Evolutionary conservation across 306 rosid genomes (phyloP).

Genomic region (Medicago ruthenica): DNA sequence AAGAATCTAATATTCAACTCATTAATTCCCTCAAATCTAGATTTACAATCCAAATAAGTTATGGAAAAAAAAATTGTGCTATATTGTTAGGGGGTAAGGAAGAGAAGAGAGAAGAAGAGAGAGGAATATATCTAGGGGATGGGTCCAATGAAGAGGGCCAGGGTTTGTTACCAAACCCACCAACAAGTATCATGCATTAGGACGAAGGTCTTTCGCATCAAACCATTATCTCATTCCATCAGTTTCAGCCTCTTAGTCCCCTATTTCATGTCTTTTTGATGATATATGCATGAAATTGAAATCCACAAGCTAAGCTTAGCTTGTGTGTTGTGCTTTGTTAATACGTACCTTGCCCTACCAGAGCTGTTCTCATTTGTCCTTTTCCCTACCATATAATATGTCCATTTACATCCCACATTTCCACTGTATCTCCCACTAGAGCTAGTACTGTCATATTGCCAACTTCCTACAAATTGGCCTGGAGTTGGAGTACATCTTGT

Average conservation of each 20-base stretch:
- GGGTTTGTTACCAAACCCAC: constrained; percentile 99
- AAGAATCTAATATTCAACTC: no score
- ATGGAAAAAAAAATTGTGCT: no score
- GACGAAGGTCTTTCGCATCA: constrained; percentile 82
- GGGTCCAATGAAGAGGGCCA: constrained; percentile 95
- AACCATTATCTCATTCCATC: constrained; percentile 54
- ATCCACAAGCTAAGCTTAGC: background rate
- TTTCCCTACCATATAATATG: constrained; percentile 39
- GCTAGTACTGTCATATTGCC: constrained; percentile 26
- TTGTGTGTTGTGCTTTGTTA: background rate
- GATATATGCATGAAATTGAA: constrained; percentile 3
- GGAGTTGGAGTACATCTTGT: background rate
- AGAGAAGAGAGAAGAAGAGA: constrained; percentile 42
- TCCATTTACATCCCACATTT: constrained; percentile 42
- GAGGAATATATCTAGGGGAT: constrained; percentile 70
- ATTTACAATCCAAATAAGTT: no score
- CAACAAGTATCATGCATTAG: constrained; percentile 90
- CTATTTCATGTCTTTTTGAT: constrained; percentile 28
- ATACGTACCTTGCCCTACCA: constrained; percentile 49
- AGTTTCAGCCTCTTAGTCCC: constrained; percentile 25
- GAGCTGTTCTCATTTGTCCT: constrained; percentile 61
- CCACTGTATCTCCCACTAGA: constrained; percentile 38
- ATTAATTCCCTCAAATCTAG: no score
- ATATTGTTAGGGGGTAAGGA: no score
- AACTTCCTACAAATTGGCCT: constrained; percentile 27